Percentiles rank a stretch among this genome's conserved stretches.
Evolutionary conservation across 2,329 filamentous ascomycete species (phyloP).

Genomic region (Magnaporthiopsis incrustans): DNA sequence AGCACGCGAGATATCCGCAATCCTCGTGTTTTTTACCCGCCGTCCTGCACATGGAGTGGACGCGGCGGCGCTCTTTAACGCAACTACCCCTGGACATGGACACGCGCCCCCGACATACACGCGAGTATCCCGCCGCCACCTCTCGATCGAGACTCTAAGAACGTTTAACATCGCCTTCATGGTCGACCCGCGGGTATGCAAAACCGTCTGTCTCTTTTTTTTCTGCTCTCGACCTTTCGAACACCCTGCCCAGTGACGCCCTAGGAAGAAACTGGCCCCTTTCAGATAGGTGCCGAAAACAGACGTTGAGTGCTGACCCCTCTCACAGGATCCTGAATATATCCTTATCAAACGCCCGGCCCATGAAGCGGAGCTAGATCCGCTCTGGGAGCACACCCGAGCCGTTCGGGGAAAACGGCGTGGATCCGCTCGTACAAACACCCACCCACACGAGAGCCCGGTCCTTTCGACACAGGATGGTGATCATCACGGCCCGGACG

Average conservation of each 20-base stretch:
- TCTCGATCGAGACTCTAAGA: slow-evolving; percentile 54
- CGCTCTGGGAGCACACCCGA: slow-evolving; percentile 64
- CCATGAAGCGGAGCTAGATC: slow-evolving; percentile 61
- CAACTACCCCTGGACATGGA: not conserved
- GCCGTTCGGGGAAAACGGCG: slow-evolving; percentile 48
- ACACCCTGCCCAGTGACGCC: too few species aligned
- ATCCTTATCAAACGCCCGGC: slow-evolving; percentile 54
- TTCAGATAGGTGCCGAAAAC: not conserved
- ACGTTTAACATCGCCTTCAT: slow-evolving; percentile 46
- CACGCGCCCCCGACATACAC: slow-evolving; percentile 45
- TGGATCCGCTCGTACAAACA: not conserved
- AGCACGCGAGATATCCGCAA: not conserved
- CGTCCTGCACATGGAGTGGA: not conserved
- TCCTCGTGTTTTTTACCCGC: not conserved
- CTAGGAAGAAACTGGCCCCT: not conserved
- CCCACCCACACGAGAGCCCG: too few species aligned
- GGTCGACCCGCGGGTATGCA: not conserved
- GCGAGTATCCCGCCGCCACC: slow-evolving; percentile 51
- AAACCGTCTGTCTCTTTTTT: not conserved
- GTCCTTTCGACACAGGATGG: not conserved
- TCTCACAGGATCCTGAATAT: slow-evolving; percentile 53
- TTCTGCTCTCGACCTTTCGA: not conserved
- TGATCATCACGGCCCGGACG: not conserved
- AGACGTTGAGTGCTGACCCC: not conserved
- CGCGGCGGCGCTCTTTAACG: not conserved